Conservation (phyloP, 2,329 filamentous ascomycete species). For the Sporothrix phasma region DNA sequence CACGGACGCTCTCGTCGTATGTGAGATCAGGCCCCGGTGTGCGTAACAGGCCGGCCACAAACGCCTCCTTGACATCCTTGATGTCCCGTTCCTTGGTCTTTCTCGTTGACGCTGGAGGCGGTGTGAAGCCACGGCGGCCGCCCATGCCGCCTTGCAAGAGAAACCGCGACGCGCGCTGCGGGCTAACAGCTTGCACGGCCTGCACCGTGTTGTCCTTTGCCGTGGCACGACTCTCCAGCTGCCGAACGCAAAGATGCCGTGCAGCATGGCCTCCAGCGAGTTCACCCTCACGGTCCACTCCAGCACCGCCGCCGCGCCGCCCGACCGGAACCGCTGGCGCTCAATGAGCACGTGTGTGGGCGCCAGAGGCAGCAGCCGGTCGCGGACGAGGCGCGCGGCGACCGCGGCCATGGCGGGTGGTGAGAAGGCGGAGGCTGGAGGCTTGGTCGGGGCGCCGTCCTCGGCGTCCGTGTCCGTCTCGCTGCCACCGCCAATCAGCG, state of each 20-base stretch:
- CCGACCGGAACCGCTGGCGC: slow-evolving; percentile 51
- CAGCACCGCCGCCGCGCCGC: slow-evolving; percentile 53
- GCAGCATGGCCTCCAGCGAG: slow-evolving; percentile 71
- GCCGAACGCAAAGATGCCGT: slow-evolving; percentile 54
- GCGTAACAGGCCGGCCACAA: slow-evolving; percentile 15
- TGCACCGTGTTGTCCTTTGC: not conserved
- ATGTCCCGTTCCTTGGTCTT: slow-evolving; percentile 19
- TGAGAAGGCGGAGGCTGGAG: slow-evolving; percentile 21
- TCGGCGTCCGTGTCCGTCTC: not conserved
- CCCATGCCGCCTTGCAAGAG: slow-evolving; percentile 30
- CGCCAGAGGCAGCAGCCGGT: slow-evolving; percentile 35
- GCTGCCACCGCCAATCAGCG: slow-evolving; percentile 15
- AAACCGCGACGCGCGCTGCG: slow-evolving; percentile 42
- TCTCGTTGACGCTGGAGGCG: not conserved
- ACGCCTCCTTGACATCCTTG: slow-evolving; percentile 22
- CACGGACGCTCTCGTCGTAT: not conserved
- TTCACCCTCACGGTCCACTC: slow-evolving; percentile 82
- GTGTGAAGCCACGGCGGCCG: not conserved
- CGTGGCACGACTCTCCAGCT: slow-evolving; percentile 23
- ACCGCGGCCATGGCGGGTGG: slow-evolving; percentile 28
- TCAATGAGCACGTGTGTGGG: slow-evolving; percentile 65
- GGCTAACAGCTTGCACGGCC: slow-evolving; percentile 40
- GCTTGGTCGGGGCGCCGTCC: not conserved
- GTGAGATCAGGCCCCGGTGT: not conserved
- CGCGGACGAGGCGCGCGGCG: slow-evolving; percentile 26